A percentile compares a stretch with the other conserved stretches of the same genome.
phyloP scores from a whole-genome alignment of 2,329 filamentous ascomycete species.

The Fusarium citri region DNA sequence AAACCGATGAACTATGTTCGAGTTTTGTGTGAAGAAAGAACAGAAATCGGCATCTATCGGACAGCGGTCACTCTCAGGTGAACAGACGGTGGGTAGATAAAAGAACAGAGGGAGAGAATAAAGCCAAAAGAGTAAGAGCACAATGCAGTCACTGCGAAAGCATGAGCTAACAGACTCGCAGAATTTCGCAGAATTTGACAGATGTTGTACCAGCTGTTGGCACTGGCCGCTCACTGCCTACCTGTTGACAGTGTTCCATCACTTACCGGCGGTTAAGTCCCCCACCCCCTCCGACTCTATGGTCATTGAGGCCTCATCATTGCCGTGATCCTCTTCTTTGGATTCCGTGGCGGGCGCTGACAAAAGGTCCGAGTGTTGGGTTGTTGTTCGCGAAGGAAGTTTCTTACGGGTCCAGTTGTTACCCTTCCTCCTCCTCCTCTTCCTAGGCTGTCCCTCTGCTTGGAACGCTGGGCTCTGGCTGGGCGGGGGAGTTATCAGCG shows the following conservation, averaged over 20 bases:
- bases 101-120: no score
- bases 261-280: neutral
- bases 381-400: neutral
- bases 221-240: slow-evolving; percentile 1
- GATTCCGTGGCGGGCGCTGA: neutral
- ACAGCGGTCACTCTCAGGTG: neutral
- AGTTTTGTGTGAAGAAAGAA: neutral
- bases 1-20: neutral
- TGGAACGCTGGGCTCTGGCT: neutral
- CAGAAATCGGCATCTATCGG: neutral
- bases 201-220: neutral
- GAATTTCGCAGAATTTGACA: neutral
- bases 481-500: neutral
- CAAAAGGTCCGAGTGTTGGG: neutral
- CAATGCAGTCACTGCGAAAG: neutral
- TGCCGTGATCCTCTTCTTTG: neutral
- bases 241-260: neutral
- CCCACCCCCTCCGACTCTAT: neutral
- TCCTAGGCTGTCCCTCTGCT: neutral
- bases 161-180: neutral
- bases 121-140: neutral
- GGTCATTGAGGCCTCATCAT: neutral
- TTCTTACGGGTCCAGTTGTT: neutral
- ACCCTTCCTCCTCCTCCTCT: neutral
- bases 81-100: neutral